A percentile compares a stretch with the other conserved stretches of the same genome.
phyloP scores from a whole-genome alignment of 1,284 basidiomycete genomes.

The Fomitopsis palustris region DNA sequence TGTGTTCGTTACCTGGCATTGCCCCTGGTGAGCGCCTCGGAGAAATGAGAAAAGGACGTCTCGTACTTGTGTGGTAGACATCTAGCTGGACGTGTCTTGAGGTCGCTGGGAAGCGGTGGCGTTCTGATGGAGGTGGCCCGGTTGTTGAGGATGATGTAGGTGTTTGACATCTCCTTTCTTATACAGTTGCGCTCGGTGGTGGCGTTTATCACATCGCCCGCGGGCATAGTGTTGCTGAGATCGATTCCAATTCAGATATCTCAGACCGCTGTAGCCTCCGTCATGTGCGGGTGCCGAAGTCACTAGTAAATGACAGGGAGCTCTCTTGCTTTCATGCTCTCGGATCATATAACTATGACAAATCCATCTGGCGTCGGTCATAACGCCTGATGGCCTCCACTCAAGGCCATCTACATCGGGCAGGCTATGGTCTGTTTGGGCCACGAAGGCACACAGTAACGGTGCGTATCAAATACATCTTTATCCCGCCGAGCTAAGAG shows the following conservation, averaged over 20 bases:
- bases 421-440: not conserved
- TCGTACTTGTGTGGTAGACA: constrained; percentile 10
- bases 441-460: not conserved
- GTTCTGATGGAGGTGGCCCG: not conserved
- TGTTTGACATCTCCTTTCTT: constrained; percentile 2
- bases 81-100: not conserved
- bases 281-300: constrained; percentile 1
- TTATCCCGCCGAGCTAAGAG: not conserved
- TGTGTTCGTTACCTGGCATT: not conserved
- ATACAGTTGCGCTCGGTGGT: not conserved
- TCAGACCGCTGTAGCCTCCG: not conserved
- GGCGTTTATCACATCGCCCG: not conserved
- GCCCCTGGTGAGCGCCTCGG: not conserved
- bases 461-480: constrained; percentile 2
- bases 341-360: not conserved
- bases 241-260: constrained; percentile 2
- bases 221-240: not conserved
- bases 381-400: not conserved
- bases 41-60: constrained; percentile 6
- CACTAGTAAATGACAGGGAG: not conserved
- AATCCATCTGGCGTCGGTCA: not conserved
- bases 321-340: not conserved
- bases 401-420: not conserved
- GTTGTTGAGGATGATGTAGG: constrained; percentile 1
- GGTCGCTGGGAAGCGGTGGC: not conserved